A percentile compares a stretch with the other conserved stretches of the same genome.
Conservation (phyloP, 2,329 filamentous ascomycete species). For the Botryotinia narcissicola region DNA sequence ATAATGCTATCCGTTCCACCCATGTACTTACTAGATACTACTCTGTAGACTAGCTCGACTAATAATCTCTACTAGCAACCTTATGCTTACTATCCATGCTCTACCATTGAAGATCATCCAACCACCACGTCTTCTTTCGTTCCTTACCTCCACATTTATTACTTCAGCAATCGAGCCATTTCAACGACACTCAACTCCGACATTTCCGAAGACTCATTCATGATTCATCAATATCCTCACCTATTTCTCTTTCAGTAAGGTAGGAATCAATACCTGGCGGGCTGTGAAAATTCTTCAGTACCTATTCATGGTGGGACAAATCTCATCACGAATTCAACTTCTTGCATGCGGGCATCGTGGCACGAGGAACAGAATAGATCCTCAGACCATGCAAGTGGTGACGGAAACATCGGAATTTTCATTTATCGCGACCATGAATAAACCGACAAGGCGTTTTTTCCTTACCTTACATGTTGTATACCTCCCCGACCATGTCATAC, state of each 20-base stretch:
- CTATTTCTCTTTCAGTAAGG: not conserved
- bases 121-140: conserved; percentile 8
- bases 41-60: too few relatives aligned
- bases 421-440: not conserved
- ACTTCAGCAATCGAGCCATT: conserved; percentile 1
- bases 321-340: conserved; percentile 1
- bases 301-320: not conserved
- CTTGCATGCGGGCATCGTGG: not conserved
- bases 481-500: not conserved
- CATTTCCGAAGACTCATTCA: conserved; percentile 2
- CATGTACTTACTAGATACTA: not conserved
- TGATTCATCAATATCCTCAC: conserved; percentile 13
- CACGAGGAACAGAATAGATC: not conserved
- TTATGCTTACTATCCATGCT: not conserved
- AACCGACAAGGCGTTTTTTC: not conserved
- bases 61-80: not conserved
- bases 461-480: not conserved
- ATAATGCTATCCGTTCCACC: not conserved
- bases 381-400: not conserved
- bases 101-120: conserved; percentile 12
- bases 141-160: not conserved
- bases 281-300: not conserved
- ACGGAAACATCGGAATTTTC: not conserved
- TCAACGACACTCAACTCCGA: conserved; percentile 14
- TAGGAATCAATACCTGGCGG: not conserved